Evolutionary conservation across 805 yeast genomes (phyloP).

Genomic region (Wickerhamiella galacta): DNA sequence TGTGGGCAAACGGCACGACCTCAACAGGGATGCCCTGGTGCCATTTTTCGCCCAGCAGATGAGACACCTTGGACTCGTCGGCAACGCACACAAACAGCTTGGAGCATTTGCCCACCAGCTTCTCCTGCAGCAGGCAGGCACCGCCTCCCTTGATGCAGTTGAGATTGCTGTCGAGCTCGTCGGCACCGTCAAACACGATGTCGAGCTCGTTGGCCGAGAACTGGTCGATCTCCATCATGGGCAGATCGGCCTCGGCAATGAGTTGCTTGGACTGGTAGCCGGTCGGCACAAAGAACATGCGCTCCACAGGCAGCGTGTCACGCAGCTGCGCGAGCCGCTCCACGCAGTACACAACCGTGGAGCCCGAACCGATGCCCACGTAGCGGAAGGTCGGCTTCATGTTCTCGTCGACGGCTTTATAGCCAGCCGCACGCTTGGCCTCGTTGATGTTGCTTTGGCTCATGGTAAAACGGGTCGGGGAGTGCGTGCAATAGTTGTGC

Average conservation of each 20-base stretch:
- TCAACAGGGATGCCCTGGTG: constrained; percentile 87
- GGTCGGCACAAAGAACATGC: constrained; percentile 77
- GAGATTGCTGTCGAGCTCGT: constrained; percentile 69
- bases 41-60: constrained; percentile 66
- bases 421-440: constrained; percentile 79
- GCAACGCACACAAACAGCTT: constrained; percentile 73
- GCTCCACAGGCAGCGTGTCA: constrained; percentile 26
- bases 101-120: constrained; percentile 73
- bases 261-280: constrained; percentile 89
- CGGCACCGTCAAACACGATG: constrained; percentile 97
- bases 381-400: constrained; percentile 51
- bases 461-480: no score
- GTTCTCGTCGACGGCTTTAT: constrained; percentile 80
- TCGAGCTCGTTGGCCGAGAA: constrained; percentile 49
- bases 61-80: constrained; percentile 72
- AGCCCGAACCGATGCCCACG: constrained; percentile 91
- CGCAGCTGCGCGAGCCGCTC: constrained; percentile 68
- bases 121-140: constrained; percentile 93
- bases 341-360: constrained; percentile 94
- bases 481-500: no score
- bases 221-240: constrained; percentile 69
- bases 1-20: constrained; percentile 77
- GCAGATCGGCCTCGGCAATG: constrained; percentile 65
- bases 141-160: constrained; percentile 98
- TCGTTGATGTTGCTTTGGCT: no score